Conservation (phyloP, 2,329 filamentous ascomycete genomes). For the Penicillium sp. region DNA sequence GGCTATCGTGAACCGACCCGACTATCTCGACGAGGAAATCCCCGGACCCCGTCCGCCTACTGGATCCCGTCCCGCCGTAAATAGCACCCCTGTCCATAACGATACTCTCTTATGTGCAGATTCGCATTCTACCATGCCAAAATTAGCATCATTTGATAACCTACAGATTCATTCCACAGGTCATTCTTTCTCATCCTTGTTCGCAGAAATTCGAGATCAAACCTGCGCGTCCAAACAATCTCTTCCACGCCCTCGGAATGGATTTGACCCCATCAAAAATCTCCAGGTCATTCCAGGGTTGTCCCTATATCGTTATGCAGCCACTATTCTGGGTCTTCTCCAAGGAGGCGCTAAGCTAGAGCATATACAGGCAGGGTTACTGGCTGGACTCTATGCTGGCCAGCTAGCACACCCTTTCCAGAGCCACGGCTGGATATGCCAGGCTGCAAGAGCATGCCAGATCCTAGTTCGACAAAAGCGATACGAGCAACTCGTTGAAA, state of each 20-base stretch:
- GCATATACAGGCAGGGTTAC: constrained; percentile 78
- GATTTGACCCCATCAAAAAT: constrained; percentile 52
- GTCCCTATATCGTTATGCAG: constrained; percentile 83
- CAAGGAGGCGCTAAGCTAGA: constrained; percentile 75
- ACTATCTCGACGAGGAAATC: no score
- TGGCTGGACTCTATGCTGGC: constrained; percentile 84
- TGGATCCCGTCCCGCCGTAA: no score
- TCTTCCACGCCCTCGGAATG: no score
- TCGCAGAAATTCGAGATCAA: constrained; percentile 20
- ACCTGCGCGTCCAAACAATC: no score
- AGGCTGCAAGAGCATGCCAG: constrained; percentile 60
- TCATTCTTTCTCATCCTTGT: constrained; percentile 35
- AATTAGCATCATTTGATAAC: no score
- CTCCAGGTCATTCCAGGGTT: constrained; percentile 84
- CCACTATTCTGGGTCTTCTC: constrained; percentile 82
- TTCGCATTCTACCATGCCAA: no score
- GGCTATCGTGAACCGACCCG: no score
- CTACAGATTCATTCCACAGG: no score
- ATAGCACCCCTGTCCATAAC: no score
- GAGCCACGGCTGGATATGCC: constrained; percentile 70
- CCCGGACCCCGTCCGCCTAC: no score
- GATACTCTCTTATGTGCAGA: no score
- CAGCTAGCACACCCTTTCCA: constrained; percentile 84
- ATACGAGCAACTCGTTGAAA: constrained; percentile 31
- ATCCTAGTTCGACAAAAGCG: constrained; percentile 66